phyloP scores from a whole-genome alignment of 129 eudicot genomes.

The Ambrosia trifida region DNA sequence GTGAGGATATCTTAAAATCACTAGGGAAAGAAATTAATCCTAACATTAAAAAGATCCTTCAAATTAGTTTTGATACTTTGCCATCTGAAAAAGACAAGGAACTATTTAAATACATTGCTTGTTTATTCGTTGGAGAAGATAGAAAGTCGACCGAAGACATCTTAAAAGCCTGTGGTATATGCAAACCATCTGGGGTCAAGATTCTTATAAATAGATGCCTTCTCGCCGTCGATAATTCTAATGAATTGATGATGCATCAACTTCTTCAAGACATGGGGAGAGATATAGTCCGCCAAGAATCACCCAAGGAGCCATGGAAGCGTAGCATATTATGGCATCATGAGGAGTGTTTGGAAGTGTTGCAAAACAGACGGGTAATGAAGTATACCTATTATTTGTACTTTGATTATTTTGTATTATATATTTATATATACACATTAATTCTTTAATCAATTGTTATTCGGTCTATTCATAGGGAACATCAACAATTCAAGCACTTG shows the following conservation, averaged over 20 bases:
- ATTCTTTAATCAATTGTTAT: neutral
- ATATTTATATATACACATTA: neutral
- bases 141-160: neutral
- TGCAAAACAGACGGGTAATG: constrained; percentile 18
- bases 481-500: constrained; percentile 17
- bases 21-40: constrained; percentile 12
- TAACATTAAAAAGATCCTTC: neutral
- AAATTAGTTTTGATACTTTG: constrained; percentile 20
- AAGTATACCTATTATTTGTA: too few relatives aligned
- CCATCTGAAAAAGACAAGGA: constrained; percentile 22
- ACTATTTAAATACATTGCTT: constrained; percentile 18
- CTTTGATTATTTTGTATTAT: neutral
- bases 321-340: constrained; percentile 24
- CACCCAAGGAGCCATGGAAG: constrained; percentile 31
- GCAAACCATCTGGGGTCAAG: constrained; percentile 4
- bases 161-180: neutral
- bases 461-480: constrained; percentile 16
- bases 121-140: constrained; percentile 23
- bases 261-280: constrained; percentile 36
- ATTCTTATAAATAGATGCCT: constrained; percentile 23
- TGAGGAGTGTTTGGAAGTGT: constrained; percentile 6
- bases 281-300: constrained; percentile 29
- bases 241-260: constrained; percentile 22
- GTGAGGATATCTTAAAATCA: neutral
- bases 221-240: neutral